Evolutionary conservation across 805 yeast genomes (phyloP), one percentile per base, ranked within the genome.

Genomic region (Spathaspora arborariae): DNA sequence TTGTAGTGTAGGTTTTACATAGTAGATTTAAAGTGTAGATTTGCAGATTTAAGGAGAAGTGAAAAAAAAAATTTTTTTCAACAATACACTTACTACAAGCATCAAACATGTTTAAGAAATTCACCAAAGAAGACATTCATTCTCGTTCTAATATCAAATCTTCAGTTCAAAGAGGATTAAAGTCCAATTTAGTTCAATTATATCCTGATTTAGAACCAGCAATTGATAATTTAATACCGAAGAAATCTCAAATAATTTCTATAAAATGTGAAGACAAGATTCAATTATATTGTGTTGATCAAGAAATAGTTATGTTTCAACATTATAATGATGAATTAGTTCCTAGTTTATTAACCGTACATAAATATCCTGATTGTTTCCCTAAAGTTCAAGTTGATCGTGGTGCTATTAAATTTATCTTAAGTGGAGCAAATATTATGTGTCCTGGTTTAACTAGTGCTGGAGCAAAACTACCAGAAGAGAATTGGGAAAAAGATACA

Each of bases 381-480:
- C 97, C 97, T 19, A 70, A 79, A 30, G 95, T 91, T 39, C 87
- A 83, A 60, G 97, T 92, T 10, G 98, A 91, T 59, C 78, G 97
- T 62, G 98, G 98, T 48, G 98, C 98, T 44, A 91, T 91, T 63
- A 91, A 91, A 66, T 91, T 91, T 60, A 94, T 91, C 20, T 70
- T 91, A n/a, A 85, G 96, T 3, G 98, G 97, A 47, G 97, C 97
- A 22, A 91, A 91, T 60, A 87, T 91, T 59, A 91, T 91, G 98
- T 91, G 97, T 67, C 96, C 96, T 2, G 97, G 97, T 16, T 75
- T 89, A 52, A 89, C 96, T 0, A 82, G 94, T 16, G 76, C 84
- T 2, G 96, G 97, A 37, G 97, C 96, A 18, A 67, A 69, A 45
- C 71, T 90, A 50, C 96, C 97, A 18, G 91, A 83, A 20, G 84